Evolutionary conservation across 176 grass and related monocot genomes (phyloP).

Genomic region (Dactylis glomerata): DNA sequence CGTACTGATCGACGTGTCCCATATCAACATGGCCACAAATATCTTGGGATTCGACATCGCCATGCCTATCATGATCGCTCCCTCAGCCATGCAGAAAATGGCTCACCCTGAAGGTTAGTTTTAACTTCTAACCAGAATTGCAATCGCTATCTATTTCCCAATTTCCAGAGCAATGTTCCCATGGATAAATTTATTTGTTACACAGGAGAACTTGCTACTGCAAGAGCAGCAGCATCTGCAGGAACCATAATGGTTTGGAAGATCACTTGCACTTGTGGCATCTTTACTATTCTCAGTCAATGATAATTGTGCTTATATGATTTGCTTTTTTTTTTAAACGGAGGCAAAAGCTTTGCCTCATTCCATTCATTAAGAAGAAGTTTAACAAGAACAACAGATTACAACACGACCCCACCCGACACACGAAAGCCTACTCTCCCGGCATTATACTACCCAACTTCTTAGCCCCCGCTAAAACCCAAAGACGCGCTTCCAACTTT

Average conservation of each 20-base stretch:
- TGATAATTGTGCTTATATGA: no score
- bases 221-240: constrained; percentile 78
- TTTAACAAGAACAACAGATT: no score
- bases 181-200: constrained; percentile 8
- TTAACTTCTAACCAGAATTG: not conserved
- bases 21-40: constrained; percentile 58
- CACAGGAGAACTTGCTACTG: constrained; percentile 89
- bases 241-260: constrained; percentile 82
- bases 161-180: not conserved
- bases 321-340: no score
- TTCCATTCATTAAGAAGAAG: no score
- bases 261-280: not conserved
- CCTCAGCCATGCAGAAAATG: constrained; percentile 98
- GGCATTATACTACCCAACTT: no score
- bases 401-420: no score
- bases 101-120: constrained; percentile 80
- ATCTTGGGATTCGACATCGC: constrained; percentile 79
- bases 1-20: constrained; percentile 72
- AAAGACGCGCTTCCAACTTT: no score
- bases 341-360: no score
- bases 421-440: no score
- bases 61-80: constrained; percentile 94
- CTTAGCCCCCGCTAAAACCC: no score
- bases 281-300: not conserved
- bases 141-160: not conserved